These are phyloP conservation scores for Tricholoma hemisulphureum DNA, from an alignment of 768 basidiomycete species.

Conservation along the genomic window DNA sequence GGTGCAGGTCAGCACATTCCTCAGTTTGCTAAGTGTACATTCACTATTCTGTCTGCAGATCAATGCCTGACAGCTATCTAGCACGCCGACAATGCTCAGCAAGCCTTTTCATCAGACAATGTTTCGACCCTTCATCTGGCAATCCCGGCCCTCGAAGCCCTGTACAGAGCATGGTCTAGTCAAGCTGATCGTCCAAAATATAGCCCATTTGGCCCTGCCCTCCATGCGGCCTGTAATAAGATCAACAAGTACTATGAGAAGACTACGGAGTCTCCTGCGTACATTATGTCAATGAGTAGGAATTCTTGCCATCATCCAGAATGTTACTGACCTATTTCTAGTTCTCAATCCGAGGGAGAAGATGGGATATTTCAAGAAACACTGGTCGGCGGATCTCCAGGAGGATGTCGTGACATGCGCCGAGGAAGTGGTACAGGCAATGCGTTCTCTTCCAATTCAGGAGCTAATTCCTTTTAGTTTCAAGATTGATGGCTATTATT, in stretches of 20 bases:
- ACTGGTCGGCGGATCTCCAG: slow-evolving; percentile 24
- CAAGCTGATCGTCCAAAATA: slow-evolving; percentile 14
- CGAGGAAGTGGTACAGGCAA: neutral
- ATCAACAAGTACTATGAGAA: slow-evolving; percentile 34
- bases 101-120: slow-evolving; percentile 11
- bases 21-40: no score
- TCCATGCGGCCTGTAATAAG: slow-evolving; percentile 29
- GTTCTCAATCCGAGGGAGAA: slow-evolving; percentile 27
- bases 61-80: neutral
- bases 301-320: neutral
- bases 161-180: slow-evolving; percentile 23
- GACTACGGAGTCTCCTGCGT: slow-evolving; percentile 28
- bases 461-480: neutral
- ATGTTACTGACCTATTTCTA: slow-evolving; percentile 4
- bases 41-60: neutral
- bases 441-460: neutral
- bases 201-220: slow-evolving; percentile 15
- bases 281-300: slow-evolving; percentile 34
- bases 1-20: no score
- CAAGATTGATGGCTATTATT: neutral
- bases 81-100: slow-evolving; percentile 11
- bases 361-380: slow-evolving; percentile 21
- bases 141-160: slow-evolving; percentile 23
- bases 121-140: slow-evolving; percentile 23
- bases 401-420: slow-evolving; percentile 7